Evolutionary conservation across 2,329 filamentous ascomycete genomes (phyloP).

Genomic region (Colletotrichum musae): DNA sequence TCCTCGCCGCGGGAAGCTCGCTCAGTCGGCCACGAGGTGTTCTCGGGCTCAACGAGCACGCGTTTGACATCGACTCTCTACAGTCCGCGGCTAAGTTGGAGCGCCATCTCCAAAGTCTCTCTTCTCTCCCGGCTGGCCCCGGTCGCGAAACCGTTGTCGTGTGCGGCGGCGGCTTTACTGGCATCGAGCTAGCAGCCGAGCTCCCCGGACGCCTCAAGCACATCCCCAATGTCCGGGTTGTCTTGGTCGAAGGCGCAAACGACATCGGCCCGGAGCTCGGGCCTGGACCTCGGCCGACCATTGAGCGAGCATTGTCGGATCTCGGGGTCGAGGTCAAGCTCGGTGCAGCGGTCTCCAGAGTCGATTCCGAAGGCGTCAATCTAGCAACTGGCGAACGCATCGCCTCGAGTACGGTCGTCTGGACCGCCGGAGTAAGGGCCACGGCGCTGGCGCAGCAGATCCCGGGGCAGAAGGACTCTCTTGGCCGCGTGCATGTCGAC

Average conservation of each 20-base stretch:
- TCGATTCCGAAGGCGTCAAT: slow-evolving; percentile 47
- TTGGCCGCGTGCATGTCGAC: slow-evolving; percentile 50
- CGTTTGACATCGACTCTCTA: slow-evolving; percentile 53
- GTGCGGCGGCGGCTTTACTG: slow-evolving; percentile 53
- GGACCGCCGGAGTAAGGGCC: slow-evolving; percentile 55
- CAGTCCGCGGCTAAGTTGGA: slow-evolving; percentile 47
- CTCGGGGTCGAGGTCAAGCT: slow-evolving; percentile 51
- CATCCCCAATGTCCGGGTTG: slow-evolving; percentile 41
- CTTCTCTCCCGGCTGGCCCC: slow-evolving; percentile 42
- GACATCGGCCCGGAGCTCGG: slow-evolving; percentile 52
- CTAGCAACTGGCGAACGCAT: slow-evolving; percentile 51
- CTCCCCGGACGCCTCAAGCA: slow-evolving; percentile 48
- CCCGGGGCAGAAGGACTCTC: slow-evolving; percentile 46
- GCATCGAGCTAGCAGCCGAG: slow-evolving; percentile 51
- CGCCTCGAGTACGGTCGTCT: slow-evolving; percentile 51
- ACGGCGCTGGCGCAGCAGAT: slow-evolving; percentile 52
- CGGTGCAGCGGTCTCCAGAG: slow-evolving; percentile 44
- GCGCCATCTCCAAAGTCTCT: slow-evolving; percentile 48
- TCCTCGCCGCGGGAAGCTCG: slow-evolving; percentile 54
- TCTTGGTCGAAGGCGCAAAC: slow-evolving; percentile 49
- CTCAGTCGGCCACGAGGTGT: slow-evolving; percentile 48
- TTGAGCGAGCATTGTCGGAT: slow-evolving; percentile 47
- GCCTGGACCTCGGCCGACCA: slow-evolving; percentile 49
- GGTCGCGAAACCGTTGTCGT: slow-evolving; percentile 53
- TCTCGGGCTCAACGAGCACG: slow-evolving; percentile 49